Conservation (phyloP, 495 filamentous ascomycete species). For the Margaritispora aquatica region DNA sequence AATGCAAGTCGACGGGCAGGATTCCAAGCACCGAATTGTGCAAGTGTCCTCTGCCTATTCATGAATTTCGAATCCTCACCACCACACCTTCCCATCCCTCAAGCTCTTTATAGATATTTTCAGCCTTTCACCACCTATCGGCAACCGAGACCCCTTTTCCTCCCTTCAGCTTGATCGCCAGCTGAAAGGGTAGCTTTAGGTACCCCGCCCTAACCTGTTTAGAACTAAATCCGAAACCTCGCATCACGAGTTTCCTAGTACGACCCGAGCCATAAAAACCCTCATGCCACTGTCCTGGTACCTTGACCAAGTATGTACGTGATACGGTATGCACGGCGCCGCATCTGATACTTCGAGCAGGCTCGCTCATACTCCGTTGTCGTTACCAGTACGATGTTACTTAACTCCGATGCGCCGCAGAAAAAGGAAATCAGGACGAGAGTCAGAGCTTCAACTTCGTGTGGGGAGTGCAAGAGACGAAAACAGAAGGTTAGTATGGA, state of each 20-base stretch:
- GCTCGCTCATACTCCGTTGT: background rate
- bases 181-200: background rate
- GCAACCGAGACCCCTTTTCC: conserved; percentile 1
- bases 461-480: conserved; percentile 16
- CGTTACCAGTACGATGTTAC: conserved; percentile 6
- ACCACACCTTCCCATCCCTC: background rate
- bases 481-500: conserved; percentile 17
- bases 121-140: background rate
- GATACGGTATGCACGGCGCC: conserved; percentile 8
- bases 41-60: background rate
- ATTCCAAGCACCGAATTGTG: background rate
- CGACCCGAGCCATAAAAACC: conserved; percentile 14
- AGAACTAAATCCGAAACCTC: conserved; percentile 9
- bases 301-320: too few relatives aligned
- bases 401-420: conserved; percentile 17
- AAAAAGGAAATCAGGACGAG: conserved; percentile 10
- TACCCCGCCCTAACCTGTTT: conserved; percentile 2
- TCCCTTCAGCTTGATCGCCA: background rate
- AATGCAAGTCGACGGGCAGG: background rate
- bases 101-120: background rate
- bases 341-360: background rate
- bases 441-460: conserved; percentile 15
- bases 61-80: background rate
- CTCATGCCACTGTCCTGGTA: conserved; percentile 8
- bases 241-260: background rate